Base-by-base conservation (phyloP, 148 eudicot species). In the Rhododendron mucronatum region DNA sequence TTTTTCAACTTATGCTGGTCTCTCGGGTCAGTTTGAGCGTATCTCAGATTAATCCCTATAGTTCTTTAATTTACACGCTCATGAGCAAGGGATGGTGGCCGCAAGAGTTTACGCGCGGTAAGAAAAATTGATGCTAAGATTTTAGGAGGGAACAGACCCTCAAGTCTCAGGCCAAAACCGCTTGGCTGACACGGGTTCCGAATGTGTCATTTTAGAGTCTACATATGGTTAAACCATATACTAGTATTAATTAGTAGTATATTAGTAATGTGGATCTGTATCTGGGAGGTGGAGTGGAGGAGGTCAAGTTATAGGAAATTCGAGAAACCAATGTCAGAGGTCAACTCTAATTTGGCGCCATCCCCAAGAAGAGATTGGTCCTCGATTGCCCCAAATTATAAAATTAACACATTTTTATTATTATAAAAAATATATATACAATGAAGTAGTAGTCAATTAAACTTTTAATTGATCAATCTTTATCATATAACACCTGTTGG, bases 331-430 rank as follows among this genome's bases (percentile, higher is more conserved):
- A 69, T 69, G 75, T 69, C 75, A 69, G 75, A 69, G 75, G 75
- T 69, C 75, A 69, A 69, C 75, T 69, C 75, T 69, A 69, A 28
- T 28, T 63, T 85, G 75, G 83, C 83, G 28, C 33, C 83, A 85
- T 65, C 45, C 35, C 83, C 87, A 78, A 85, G 83, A 47, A 78
- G 74, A 37, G 87, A 85, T 79, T 79, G 77, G 87, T 45, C 77
- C 87, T 85, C 83, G 87, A 63, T 79, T 47, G 47, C 75, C 79
- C 30, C 83, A 78, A 84, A 84, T 67, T 21, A 26, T 48, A 79
- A 41, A 41, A 6, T 83, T 11, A 26, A 28, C 35, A 3, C 37
- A 11, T 28, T 3, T 23, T 15, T 7, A 47, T 7, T 6, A 45
- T 45, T 39, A 39, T 39, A 3, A 39, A 30, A 0, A 30, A 30